Base-by-base conservation (phyloP, 495 filamentous ascomycete genomes). In the Pseudevernia furfuracea region DNA sequence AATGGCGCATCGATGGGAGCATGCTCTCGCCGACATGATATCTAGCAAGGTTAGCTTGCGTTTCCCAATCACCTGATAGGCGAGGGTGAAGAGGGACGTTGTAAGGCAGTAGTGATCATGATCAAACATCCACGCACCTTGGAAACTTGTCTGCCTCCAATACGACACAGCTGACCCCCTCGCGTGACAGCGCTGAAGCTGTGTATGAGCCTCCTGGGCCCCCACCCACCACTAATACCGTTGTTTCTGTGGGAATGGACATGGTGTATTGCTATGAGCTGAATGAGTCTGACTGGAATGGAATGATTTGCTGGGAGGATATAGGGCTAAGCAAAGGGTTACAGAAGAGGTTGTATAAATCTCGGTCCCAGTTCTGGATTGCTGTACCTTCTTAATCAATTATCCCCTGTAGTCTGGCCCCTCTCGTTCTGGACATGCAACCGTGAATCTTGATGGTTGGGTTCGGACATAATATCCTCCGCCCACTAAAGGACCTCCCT, bases 21-120 rank as follows among this genome's bases (percentile, higher is more conserved):
- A 82, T 76, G 63, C 77, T 80, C 68, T 84, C 79, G 52, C 80
- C 75, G 63, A 79, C 67, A 64, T 80, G 76, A 58, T 80, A 80
- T 65, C 77, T 77, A 56, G n/a, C 14, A 38, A 21, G 37, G 9
- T 61, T 49, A 43, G 30, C 5, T 53, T 9, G 39, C 15, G 12
- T 23, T 25, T 8, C 30, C 36, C 59, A 41, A 15, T 66, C 21
- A 28, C 14, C 2, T 4, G 7, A 43, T 19, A 19, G 14, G 41
- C 17, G 38, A 43, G 41, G 15, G 17, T 7, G 8, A 43, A 17
- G 41, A 43, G 41, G 21, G 4, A 43, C 17, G 41, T 6, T 19
- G 41, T 3, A 43, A 14, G 41, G 3, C 41, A 43, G 41, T 7
- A 43, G 15, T 4, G 7, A 43, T 19, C 41, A 17, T 19, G 14